phyloP scores from a whole-genome alignment of 129 eudicot genomes.

The Flaveria sonorensis region DNA sequence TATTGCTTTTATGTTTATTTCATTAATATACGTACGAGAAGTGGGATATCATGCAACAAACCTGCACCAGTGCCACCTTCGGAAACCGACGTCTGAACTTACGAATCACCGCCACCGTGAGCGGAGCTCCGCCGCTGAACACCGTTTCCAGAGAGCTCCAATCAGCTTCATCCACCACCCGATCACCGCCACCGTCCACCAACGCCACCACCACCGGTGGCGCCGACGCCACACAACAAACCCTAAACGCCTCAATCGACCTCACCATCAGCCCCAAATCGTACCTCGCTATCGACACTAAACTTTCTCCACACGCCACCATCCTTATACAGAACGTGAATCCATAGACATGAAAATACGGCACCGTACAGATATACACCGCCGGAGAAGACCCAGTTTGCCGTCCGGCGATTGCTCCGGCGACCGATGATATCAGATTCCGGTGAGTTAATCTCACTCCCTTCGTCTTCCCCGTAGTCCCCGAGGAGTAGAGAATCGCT shows the following conservation, averaged over 20 bases:
- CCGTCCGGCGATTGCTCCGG: conserved; percentile 31
- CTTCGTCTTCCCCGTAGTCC: conserved; percentile 70
- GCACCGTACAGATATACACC: conserved; percentile 51
- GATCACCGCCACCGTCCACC: conserved; percentile 25
- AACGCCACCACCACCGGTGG: conserved; percentile 61
- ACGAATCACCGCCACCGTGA: conserved; percentile 40
- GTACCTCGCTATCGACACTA: conserved; percentile 43
- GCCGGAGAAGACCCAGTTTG: conserved; percentile 40
- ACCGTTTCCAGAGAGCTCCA: conserved; percentile 37
- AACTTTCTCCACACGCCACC: conserved; percentile 47
- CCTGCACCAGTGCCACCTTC: conserved; percentile 45
- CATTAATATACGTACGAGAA: too few species aligned
- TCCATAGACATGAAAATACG: conserved; percentile 66
- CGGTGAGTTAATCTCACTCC: conserved; percentile 63
- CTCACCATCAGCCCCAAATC: conserved; percentile 38
- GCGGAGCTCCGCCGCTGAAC: conserved; percentile 54
- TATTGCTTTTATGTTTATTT: too few species aligned
- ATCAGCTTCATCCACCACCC: conserved; percentile 33
- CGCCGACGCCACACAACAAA: conserved; percentile 50
- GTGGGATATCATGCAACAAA: conserved; percentile 30
- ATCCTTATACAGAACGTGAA: conserved; percentile 29
- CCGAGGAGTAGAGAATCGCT: conserved; percentile 63
- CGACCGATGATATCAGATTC: conserved; percentile 49
- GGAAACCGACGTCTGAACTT: conserved; percentile 45
- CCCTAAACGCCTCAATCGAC: conserved; percentile 49